Conservation (phyloP, 2,329 filamentous ascomycete species). For the Aspergillus sp. region DNA sequence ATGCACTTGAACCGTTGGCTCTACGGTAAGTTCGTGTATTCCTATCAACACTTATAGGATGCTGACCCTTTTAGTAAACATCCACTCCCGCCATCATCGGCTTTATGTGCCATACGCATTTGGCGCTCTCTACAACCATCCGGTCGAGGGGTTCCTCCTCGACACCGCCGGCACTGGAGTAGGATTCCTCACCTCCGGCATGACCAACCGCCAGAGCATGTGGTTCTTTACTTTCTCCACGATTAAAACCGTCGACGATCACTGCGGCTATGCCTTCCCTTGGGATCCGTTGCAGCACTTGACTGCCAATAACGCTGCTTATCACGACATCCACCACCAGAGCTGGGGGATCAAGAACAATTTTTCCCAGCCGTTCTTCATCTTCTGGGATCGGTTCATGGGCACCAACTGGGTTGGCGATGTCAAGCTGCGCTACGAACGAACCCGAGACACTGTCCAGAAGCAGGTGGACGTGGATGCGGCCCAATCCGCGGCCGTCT, state of each 20-base stretch:
- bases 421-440: constrained; percentile 50
- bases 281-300: constrained; percentile 90
- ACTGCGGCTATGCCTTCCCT: constrained; percentile 91
- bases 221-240: constrained; percentile 82
- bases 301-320: constrained; percentile 89
- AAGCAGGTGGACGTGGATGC: constrained; percentile 45
- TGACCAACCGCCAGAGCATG: constrained; percentile 81
- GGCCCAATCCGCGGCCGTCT: constrained; percentile 14
- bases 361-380: constrained; percentile 56
- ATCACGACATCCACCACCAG: constrained; percentile 98
- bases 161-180: constrained; percentile 83
- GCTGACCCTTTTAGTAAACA: constrained; percentile 53
- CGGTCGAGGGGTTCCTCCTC: constrained; percentile 83
- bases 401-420: constrained; percentile 75
- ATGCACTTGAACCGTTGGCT: constrained; percentile 99
- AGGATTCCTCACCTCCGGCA: constrained; percentile 68
- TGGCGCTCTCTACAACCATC: constrained; percentile 94
- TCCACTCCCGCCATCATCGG: constrained; percentile 92
- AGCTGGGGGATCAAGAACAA: constrained; percentile 89
- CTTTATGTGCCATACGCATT: constrained; percentile 97
- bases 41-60: background rate
- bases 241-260: constrained; percentile 94
- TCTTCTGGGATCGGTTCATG: constrained; percentile 79
- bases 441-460: constrained; percentile 46
- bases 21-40: constrained; percentile 65